Evolutionary conservation across 805 yeast genomes (phyloP).

Genomic region (Starmerella scarabaei): DNA sequence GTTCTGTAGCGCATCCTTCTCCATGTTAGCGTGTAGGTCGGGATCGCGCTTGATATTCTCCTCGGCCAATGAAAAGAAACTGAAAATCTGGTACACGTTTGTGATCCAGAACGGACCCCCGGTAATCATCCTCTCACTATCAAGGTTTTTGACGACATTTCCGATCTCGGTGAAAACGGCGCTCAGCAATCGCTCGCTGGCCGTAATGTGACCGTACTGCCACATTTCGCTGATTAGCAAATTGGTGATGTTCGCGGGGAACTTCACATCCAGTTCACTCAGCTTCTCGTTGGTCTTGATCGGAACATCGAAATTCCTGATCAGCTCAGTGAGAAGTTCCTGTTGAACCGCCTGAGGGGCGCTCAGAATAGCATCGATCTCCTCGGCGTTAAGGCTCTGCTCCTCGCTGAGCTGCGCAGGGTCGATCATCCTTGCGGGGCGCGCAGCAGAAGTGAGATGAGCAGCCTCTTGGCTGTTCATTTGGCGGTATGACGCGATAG

Average conservation of each 20-base stretch:
- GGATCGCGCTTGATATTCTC: slow-evolving; percentile 80
- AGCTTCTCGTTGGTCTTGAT: slow-evolving; percentile 74
- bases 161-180: slow-evolving; percentile 80
- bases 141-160: slow-evolving; percentile 60
- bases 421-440: slow-evolving; percentile 2
- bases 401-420: slow-evolving; percentile 21
- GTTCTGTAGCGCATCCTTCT: slow-evolving; percentile 78
- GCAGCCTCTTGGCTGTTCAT: slow-evolving; percentile 6
- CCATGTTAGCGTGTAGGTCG: slow-evolving; percentile 67
- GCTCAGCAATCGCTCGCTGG: slow-evolving; percentile 81
- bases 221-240: slow-evolving; percentile 93
- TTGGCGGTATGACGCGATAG: slow-evolving; percentile 11
- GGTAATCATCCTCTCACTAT: slow-evolving; percentile 75
- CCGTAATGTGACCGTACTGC: slow-evolving; percentile 87
- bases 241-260: slow-evolving; percentile 91
- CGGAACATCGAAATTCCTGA: slow-evolving; percentile 64
- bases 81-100: slow-evolving; percentile 86
- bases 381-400: slow-evolving; percentile 45
- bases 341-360: slow-evolving; percentile 15
- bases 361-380: slow-evolving; percentile 51
- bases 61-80: slow-evolving; percentile 90
- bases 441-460: neutral
- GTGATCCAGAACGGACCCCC: slow-evolving; percentile 97
- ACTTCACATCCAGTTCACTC: slow-evolving; percentile 78
- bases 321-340: slow-evolving; percentile 29